phyloP scores from a whole-genome alignment of 768 basidiomycete genomes.

The Agaricus blazei region DNA sequence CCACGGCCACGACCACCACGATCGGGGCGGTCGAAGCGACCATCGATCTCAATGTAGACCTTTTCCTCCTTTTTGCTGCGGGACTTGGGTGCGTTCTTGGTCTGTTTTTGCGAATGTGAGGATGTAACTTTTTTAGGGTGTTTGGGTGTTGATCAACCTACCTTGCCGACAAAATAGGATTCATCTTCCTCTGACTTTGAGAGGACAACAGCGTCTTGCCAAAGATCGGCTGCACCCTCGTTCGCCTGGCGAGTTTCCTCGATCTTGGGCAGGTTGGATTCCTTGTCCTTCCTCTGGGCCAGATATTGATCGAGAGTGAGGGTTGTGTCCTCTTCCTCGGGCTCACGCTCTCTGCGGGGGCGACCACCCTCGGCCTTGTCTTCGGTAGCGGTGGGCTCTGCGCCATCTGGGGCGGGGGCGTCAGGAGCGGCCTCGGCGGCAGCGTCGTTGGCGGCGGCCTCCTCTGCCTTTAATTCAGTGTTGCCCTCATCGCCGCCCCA shows the following conservation, averaged over 20 bases:
- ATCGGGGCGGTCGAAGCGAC: conserved; percentile 78
- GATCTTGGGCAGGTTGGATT: conserved; percentile 65
- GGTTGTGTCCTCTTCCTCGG: conserved; percentile 89
- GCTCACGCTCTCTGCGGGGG: conserved; percentile 50
- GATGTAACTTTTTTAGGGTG: background rate
- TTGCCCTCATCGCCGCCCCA: conserved; percentile 94
- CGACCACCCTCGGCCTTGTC: conserved; percentile 30
- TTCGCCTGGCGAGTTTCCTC: conserved; percentile 74
- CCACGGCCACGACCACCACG: conserved; percentile 56
- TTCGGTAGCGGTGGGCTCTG: conserved; percentile 30
- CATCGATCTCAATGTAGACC: conserved; percentile 88
- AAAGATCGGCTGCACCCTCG: conserved; percentile 67
- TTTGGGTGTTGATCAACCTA: conserved; percentile 24
- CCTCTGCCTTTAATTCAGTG: conserved; percentile 78
- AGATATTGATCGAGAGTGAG: conserved; percentile 92
- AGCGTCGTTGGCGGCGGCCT: conserved; percentile 70
- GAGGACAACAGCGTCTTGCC: conserved; percentile 67
- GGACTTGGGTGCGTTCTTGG: conserved; percentile 59
- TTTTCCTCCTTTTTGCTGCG: conserved; percentile 86
- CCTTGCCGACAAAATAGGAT: conserved; percentile 89
- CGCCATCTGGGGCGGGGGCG: conserved; percentile 21
- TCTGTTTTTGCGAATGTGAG: conserved; percentile 32
- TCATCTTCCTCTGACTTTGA: conserved; percentile 67
- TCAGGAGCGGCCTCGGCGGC: conserved; percentile 44
- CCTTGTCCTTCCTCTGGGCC: conserved; percentile 71